Conservation (phyloP, 257 asterid species). For the Gentiana macrophylla region DNA sequence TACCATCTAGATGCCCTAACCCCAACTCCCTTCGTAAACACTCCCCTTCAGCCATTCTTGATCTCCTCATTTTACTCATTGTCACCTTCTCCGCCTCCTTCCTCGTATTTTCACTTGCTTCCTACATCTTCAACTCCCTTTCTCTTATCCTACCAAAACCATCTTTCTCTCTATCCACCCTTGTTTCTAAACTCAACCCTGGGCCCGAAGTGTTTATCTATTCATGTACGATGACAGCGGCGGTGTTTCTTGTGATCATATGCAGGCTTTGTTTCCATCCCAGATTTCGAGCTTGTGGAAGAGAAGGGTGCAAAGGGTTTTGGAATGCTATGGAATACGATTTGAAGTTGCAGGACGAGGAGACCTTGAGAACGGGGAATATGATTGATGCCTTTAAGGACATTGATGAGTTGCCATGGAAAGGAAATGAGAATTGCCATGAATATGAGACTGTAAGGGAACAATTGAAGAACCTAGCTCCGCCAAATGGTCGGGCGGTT, state of each 20-base stretch:
- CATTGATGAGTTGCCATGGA: constrained; percentile 75
- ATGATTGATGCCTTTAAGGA: constrained; percentile 45
- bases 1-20: constrained; percentile 18
- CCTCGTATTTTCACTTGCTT: constrained; percentile 49
- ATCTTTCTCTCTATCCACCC: constrained; percentile 3
- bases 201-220: constrained; percentile 26
- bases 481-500: constrained; percentile 76
- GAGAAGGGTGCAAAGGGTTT: constrained; percentile 50
- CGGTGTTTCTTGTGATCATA: constrained; percentile 18
- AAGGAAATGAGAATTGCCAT: constrained; percentile 58
- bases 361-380: constrained; percentile 33
- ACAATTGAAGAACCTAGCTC: constrained; percentile 89
- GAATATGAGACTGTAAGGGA: constrained; percentile 73
- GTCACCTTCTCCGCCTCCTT: constrained; percentile 70
- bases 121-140: constrained; percentile 54
- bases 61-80: constrained; percentile 64
- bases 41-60: constrained; percentile 74
- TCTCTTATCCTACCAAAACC: constrained; percentile 59
- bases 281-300: constrained; percentile 60
- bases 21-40: constrained; percentile 42
- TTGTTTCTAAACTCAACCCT: constrained; percentile 22
- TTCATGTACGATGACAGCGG: constrained; percentile 23
- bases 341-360: constrained; percentile 70
- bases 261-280: constrained; percentile 37
- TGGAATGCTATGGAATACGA: constrained; percentile 71